phyloP scores from a whole-genome alignment of 2,329 filamentous ascomycete genomes.

The Teratosphaeria epicoccoides region DNA sequence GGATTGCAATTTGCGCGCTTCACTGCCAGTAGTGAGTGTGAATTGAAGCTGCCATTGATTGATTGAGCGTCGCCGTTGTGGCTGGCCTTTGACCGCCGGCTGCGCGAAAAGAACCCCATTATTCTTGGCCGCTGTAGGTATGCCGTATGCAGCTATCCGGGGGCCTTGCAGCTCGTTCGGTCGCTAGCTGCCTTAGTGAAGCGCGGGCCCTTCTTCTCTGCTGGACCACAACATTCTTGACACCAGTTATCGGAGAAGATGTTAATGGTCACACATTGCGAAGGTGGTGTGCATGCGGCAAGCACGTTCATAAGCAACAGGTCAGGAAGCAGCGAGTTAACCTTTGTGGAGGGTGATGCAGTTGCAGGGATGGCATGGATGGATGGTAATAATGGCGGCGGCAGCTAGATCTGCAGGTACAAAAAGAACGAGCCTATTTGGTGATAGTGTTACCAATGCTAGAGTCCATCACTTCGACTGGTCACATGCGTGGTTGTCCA shows the following conservation, averaged over 20 bases:
- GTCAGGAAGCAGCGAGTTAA: not conserved
- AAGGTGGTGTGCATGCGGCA: not conserved
- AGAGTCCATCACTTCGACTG: no score
- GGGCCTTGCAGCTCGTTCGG: not conserved
- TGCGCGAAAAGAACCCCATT: conserved; percentile 46
- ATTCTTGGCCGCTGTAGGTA: not conserved
- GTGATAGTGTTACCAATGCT: not conserved
- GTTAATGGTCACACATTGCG: not conserved
- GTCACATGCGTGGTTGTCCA: no score
- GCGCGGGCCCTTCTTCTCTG: not conserved
- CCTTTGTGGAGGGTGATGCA: not conserved
- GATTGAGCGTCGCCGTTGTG: conserved; percentile 5
- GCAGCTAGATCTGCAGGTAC: not conserved
- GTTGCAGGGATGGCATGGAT: not conserved
- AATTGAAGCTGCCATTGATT: conserved; percentile 22
- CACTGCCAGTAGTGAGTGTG: conserved; percentile 17
- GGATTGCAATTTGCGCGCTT: conserved; percentile 25
- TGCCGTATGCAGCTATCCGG: not conserved
- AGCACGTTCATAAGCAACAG: not conserved
- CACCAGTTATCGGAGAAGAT: not conserved
- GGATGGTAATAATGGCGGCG: not conserved
- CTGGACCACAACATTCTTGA: not conserved
- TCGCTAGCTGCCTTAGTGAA: not conserved
- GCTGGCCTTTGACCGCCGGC: conserved; percentile 17
- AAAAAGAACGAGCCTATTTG: not conserved